A percentile compares a stretch with the other conserved stretches of the same genome.
Conservation (phyloP, 306 rosid species). For the Sphenostylis stenocarpa region DNA sequence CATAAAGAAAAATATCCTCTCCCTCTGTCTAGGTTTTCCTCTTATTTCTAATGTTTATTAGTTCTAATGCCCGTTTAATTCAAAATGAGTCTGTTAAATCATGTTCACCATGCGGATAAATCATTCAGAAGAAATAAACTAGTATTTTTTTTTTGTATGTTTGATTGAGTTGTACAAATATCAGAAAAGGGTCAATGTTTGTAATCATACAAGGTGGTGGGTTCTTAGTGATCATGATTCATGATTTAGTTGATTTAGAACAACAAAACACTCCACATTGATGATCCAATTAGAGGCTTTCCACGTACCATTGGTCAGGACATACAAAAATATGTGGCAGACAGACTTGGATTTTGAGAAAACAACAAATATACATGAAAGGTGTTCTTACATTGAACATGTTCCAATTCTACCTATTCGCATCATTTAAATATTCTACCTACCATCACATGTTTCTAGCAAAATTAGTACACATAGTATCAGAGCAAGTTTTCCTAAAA, state of each 20-base stretch:
- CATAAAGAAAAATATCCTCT: too few species aligned
- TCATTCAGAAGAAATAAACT: too few species aligned
- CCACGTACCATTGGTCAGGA: neutral
- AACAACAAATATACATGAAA: neutral
- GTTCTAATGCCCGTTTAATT: too few species aligned
- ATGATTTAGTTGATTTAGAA: neutral
- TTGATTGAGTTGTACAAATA: neutral
- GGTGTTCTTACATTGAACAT: neutral
- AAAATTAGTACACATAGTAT: neutral
- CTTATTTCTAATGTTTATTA: too few species aligned
- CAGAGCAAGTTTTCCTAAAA: neutral
- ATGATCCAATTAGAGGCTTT: neutral
- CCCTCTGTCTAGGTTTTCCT: too few species aligned
- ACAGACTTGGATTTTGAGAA: neutral
- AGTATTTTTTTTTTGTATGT: too few species aligned
- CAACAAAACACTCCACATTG: neutral
- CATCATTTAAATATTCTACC: neutral
- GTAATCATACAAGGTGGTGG: too few species aligned
- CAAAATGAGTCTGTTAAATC: too few species aligned
- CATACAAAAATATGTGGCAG: neutral
- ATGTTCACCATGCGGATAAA: too few species aligned
- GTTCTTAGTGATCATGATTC: too few species aligned
- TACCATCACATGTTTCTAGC: neutral
- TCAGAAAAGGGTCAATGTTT: neutral
- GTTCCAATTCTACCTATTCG: neutral